Percentiles rank a stretch among this genome's conserved stretches.
These are phyloP conservation scores for Copromyces sp. DNA, from an alignment of 495 filamentous ascomycete species.

Conservation along the genomic window DNA sequence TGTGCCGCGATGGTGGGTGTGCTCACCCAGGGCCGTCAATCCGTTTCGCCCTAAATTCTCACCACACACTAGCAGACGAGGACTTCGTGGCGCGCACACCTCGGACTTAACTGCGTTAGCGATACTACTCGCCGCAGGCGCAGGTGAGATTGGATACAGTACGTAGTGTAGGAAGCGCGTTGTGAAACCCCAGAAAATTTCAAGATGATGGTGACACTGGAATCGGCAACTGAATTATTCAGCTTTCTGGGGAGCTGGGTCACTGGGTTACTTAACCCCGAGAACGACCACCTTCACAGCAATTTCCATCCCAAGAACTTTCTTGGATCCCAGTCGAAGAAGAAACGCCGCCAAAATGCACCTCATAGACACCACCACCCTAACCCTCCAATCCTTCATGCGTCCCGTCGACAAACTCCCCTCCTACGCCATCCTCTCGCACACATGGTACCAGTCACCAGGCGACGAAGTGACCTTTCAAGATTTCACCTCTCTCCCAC, in stretches of 20 bases:
- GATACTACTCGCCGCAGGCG: not conserved
- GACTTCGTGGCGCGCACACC: too few relatives aligned
- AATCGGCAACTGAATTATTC: not conserved
- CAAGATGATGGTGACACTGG: not conserved
- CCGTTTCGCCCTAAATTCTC: not conserved
- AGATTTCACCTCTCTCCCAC: constrained; percentile 10
- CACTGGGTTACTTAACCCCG: not conserved
- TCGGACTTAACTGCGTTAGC: not conserved
- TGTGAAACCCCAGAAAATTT: not conserved
- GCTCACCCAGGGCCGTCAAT: too few relatives aligned
- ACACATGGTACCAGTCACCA: constrained; percentile 18
- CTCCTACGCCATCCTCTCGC: constrained; percentile 29
- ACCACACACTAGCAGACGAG: not conserved
- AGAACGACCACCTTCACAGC: not conserved
- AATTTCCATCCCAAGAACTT: too few relatives aligned
- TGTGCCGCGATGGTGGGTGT: too few relatives aligned
- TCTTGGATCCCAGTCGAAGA: too few relatives aligned
- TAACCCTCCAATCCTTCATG: constrained; percentile 28
- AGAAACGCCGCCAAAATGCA: constrained; percentile 21
- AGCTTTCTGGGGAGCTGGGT: not conserved
- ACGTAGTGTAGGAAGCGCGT: not conserved
- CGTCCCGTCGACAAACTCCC: constrained; percentile 14
- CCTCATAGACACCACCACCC: constrained; percentile 32
- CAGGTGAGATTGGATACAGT: not conserved
- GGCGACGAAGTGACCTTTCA: constrained; percentile 27